Evolutionary conservation across 2,329 filamentous ascomycete genomes (phyloP).

Genomic region (Fusarium avenaceum): DNA sequence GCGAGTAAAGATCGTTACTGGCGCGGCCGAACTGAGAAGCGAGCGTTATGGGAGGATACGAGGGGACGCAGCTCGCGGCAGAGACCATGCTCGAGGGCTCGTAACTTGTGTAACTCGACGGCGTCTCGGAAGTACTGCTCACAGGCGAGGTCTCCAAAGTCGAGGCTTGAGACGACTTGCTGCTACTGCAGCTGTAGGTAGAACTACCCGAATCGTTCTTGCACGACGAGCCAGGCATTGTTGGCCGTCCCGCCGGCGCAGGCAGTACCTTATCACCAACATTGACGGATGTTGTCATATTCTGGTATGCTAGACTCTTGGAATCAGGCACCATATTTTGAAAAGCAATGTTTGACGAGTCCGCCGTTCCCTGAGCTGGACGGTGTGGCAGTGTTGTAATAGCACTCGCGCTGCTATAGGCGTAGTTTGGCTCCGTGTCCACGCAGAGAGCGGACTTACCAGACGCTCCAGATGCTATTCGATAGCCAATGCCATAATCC

Average conservation of each 20-base stretch:
- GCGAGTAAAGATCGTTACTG: conserved; percentile 41
- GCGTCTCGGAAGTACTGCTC: conserved; percentile 41
- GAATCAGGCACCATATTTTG: conserved; percentile 29
- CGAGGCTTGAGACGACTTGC: conserved; percentile 38
- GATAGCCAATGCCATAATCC: conserved; percentile 49
- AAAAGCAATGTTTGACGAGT: conserved; percentile 17
- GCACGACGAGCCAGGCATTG: conserved; percentile 44
- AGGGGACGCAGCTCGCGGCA: conserved; percentile 34
- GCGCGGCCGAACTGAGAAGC: conserved; percentile 35
- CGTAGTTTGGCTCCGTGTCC: conserved; percentile 48
- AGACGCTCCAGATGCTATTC: conserved; percentile 40
- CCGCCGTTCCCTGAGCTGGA: conserved; percentile 15
- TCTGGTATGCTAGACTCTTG: conserved; percentile 41
- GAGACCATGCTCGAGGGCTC: conserved; percentile 42
- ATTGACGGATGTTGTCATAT: conserved; percentile 30
- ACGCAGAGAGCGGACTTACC: conserved; percentile 47
- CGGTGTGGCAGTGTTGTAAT: conserved; percentile 34
- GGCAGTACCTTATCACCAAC: conserved; percentile 44
- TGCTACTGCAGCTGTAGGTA: conserved; percentile 40
- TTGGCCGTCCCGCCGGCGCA: conserved; percentile 30
- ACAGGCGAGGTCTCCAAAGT: conserved; percentile 39
- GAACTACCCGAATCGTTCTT: conserved; percentile 48
- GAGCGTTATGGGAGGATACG: conserved; percentile 36
- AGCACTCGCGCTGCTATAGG: conserved; percentile 40
- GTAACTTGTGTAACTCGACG: conserved; percentile 46